These are phyloP conservation scores for Lachnum nothofagi DNA, from an alignment of 2,329 filamentous ascomycete species.

Conservation along the genomic window DNA sequence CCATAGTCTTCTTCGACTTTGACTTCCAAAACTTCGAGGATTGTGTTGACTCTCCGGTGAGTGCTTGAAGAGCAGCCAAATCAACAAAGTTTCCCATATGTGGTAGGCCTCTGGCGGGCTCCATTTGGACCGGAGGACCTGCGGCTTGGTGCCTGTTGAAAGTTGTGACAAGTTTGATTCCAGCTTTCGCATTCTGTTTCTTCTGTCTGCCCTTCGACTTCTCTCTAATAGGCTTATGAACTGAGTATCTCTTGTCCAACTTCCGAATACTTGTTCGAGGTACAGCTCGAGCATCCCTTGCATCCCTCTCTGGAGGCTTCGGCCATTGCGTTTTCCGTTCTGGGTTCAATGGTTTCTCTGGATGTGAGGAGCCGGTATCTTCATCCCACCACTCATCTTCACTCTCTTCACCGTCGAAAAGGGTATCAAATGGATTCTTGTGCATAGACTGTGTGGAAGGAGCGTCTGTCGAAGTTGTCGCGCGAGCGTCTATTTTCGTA, in stretches of 20 bases:
- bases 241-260: conserved; percentile 26
- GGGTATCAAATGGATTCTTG: conserved; percentile 26
- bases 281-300: conserved; percentile 12
- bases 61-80: conserved; percentile 52
- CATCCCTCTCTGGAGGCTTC: conserved; percentile 13
- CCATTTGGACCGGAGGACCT: conserved; percentile 39
- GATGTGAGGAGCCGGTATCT: conserved; percentile 16
- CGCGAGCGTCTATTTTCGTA: conserved; percentile 1
- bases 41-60: conserved; percentile 39
- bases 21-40: conserved; percentile 29
- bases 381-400: conserved; percentile 32
- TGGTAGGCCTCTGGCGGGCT: conserved; percentile 16
- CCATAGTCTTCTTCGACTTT: conserved; percentile 27
- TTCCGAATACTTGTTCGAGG: conserved; percentile 18
- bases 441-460: conserved; percentile 11
- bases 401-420: conserved; percentile 23
- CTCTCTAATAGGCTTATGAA: conserved; percentile 35
- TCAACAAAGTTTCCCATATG: conserved; percentile 40
- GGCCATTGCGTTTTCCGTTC: conserved; percentile 23
- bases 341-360: background rate
- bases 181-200: conserved; percentile 54
- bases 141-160: conserved; percentile 48
- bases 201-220: conserved; percentile 59
- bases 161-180: conserved; percentile 66
- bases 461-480: conserved; percentile 8